A percentile compares a stretch with the other conserved stretches of the same genome.
Evolutionary conservation across 495 filamentous ascomycete species (phyloP).

Genomic region (Penicillium macrosclerotiorum): DNA sequence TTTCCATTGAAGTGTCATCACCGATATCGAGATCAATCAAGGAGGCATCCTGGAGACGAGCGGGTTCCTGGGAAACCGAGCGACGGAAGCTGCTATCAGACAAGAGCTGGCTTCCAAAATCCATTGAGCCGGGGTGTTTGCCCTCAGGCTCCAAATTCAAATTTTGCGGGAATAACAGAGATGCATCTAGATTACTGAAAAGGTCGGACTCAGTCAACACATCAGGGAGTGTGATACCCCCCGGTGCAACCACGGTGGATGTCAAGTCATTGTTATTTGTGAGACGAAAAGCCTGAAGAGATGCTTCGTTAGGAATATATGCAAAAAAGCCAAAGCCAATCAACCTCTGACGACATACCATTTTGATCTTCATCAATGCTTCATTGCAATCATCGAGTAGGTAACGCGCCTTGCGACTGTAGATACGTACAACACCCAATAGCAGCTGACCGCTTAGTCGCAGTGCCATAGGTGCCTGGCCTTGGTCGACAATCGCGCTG

Average conservation of each 20-base stretch:
- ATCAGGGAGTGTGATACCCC: slow-evolving; percentile 78
- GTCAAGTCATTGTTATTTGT: slow-evolving; percentile 78
- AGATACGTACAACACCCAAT: slow-evolving; percentile 93
- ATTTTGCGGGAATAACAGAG: slow-evolving; percentile 68
- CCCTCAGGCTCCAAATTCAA: slow-evolving; percentile 56
- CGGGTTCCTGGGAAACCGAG: slow-evolving; percentile 48
- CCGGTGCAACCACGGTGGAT: slow-evolving; percentile 62
- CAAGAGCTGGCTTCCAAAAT: slow-evolving; percentile 67
- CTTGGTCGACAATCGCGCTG: slow-evolving; percentile 87
- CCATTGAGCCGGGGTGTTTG: slow-evolving; percentile 54
- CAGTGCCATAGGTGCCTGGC: slow-evolving; percentile 91
- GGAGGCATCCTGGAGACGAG: slow-evolving; percentile 48
- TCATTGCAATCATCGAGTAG: slow-evolving; percentile 96
- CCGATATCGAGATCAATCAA: slow-evolving; percentile 53
- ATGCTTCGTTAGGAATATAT: too few species aligned
- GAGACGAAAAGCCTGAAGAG: slow-evolving; percentile 66
- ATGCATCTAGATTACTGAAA: slow-evolving; percentile 70
- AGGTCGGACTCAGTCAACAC: slow-evolving; percentile 86
- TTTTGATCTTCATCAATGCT: slow-evolving; percentile 94
- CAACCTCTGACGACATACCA: slow-evolving; percentile 62
- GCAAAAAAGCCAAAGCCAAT: too few species aligned
- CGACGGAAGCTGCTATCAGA: slow-evolving; percentile 58
- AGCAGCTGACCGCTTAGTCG: slow-evolving; percentile 91
- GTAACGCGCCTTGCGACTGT: slow-evolving; percentile 94
- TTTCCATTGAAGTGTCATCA: slow-evolving; percentile 62